Evolutionary conservation across 2,329 filamentous ascomycete genomes (phyloP), one percentile per base, ranked within the genome.

Genomic region (Purpureocillium takamizusanense): DNA sequence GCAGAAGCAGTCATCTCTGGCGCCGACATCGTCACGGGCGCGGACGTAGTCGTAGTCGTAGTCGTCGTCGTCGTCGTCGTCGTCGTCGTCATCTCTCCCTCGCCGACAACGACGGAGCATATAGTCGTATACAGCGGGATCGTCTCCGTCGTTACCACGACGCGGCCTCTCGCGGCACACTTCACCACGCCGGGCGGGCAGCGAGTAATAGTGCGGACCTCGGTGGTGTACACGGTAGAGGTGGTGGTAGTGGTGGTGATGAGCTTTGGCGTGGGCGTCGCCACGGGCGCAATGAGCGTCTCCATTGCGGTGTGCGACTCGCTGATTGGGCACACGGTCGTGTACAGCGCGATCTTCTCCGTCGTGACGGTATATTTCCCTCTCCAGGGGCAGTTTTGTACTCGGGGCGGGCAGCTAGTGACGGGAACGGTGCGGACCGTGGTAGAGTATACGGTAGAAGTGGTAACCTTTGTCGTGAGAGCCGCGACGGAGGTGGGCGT

Each of bases 381-480:
- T 21, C 16, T 50, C 21, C 6, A 5, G 4, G 58, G 56, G 49
- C 59, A 63, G 54, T 59, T 46, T 23, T 53, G 52, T 12, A 61
- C 52, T 10, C 52, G 49, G 13, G 72, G 61, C 36, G 62, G 65
- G 57, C 74, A 78, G 33, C 43, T 34, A 49, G 69, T 76, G n/a
- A n/a, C n/a, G n/a, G n/a, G n/a, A 56, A 75, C 62, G 51, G 72
- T 76, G 45, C 67, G 62, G 46, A 70, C 47, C 16, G 42, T 48
- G 30, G 54, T 60, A 36, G 49, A 52, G 51, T 55, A 59, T 28
- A 62, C 51, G 23, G 57, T 57, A 27, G 52, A 56, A 33, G 59
- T 62, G 11, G 33, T 25, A n/a, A n/a, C n/a, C n/a, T n/a, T n/a
- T n/a, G n/a, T n/a, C n/a, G n/a, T n/a, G n/a, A n/a, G n/a, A n/a